phyloP scores from a whole-genome alignment of 2,329 filamentous ascomycete species.

The Cercospora zeae-maydis region DNA sequence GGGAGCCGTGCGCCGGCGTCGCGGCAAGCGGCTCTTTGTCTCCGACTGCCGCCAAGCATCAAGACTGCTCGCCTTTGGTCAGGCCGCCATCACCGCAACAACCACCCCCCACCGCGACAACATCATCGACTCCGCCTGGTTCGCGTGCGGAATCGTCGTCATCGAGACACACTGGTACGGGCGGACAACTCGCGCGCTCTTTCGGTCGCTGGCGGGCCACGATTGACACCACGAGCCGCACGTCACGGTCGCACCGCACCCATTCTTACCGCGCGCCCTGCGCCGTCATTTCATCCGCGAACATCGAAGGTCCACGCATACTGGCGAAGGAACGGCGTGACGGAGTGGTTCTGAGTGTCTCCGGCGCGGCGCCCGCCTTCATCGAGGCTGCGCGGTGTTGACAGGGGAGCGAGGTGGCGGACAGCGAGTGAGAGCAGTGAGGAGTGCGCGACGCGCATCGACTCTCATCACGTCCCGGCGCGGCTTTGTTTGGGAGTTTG shows the following conservation, averaged over 20 bases:
- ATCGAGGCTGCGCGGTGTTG: conserved; percentile 32
- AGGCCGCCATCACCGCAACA: conserved; percentile 15
- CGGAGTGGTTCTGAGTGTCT: conserved; percentile 16
- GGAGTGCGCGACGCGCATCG: conserved; percentile 6
- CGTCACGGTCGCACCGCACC: conserved; percentile 7
- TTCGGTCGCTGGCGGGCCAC: conserved; percentile 34
- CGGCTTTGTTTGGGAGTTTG: neutral
- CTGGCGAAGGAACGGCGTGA: conserved; percentile 18
- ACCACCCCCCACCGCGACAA: conserved; percentile 22
- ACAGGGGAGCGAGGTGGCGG: conserved; percentile 30
- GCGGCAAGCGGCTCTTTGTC: conserved; percentile 4
- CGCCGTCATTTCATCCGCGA: conserved; percentile 26
- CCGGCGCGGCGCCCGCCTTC: conserved; percentile 32
- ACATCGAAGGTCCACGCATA: conserved; percentile 21
- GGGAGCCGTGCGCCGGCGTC: too few relatives aligned
- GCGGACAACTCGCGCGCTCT: conserved; percentile 5
- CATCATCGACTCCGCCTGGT: conserved; percentile 29
- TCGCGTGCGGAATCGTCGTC: conserved; percentile 31
- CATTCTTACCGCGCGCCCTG: conserved; percentile 27
- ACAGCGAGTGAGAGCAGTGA: conserved; percentile 16
- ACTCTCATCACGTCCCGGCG: neutral
- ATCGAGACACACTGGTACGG: conserved; percentile 1
- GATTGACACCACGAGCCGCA: conserved; percentile 25
- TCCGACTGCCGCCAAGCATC: neutral
- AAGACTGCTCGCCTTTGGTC: neutral